Conservation (phyloP, 495 filamentous ascomycete species). For the Annulohypoxylon stygium region DNA sequence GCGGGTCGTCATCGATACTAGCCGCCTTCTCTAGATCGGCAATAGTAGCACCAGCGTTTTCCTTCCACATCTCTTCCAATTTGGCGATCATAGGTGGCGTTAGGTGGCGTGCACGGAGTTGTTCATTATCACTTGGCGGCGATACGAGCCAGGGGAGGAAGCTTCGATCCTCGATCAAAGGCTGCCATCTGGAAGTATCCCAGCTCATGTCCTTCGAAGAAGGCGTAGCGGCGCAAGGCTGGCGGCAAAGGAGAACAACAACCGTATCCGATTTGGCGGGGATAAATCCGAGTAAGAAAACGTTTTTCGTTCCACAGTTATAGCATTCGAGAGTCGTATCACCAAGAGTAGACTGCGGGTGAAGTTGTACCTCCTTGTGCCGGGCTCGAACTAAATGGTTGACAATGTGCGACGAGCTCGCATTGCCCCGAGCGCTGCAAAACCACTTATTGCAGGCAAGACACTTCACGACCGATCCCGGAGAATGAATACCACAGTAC, state of each 20-base stretch:
- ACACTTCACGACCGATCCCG: slow-evolving; percentile 95
- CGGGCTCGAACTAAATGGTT: slow-evolving; percentile 97
- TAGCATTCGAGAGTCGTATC: slow-evolving; percentile 99
- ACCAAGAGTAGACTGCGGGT: slow-evolving; percentile 93
- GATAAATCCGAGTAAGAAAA: slow-evolving; percentile 99
- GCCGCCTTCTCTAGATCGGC: slow-evolving; percentile 93
- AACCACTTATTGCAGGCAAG: slow-evolving; percentile 98
- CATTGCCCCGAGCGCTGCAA: slow-evolving; percentile 96
- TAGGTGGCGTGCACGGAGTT: slow-evolving; percentile 92
- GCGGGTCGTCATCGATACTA: slow-evolving; percentile 94
- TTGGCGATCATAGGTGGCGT: slow-evolving; percentile 97
- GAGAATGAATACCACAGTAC: slow-evolving; percentile 98
- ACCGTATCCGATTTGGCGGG: slow-evolving; percentile 99
- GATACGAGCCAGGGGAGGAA: slow-evolving; percentile 96
- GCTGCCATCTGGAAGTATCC: slow-evolving; percentile 98
- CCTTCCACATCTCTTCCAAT: slow-evolving; percentile 99
- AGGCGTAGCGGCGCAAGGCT: slow-evolving; percentile 93
- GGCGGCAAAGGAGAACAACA: slow-evolving; percentile 94
- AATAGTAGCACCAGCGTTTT: slow-evolving; percentile 89
- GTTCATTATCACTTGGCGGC: slow-evolving; percentile 91
- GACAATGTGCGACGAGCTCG: slow-evolving; percentile 96
- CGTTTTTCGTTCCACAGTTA: slow-evolving; percentile 99
- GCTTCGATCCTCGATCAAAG: slow-evolving; percentile 95
- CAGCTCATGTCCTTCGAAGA: slow-evolving; percentile 99
- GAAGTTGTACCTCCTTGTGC: slow-evolving; percentile 98